Conservation (phyloP, 2,329 filamentous ascomycete species). For the Exophiala oligosperma region DNA sequence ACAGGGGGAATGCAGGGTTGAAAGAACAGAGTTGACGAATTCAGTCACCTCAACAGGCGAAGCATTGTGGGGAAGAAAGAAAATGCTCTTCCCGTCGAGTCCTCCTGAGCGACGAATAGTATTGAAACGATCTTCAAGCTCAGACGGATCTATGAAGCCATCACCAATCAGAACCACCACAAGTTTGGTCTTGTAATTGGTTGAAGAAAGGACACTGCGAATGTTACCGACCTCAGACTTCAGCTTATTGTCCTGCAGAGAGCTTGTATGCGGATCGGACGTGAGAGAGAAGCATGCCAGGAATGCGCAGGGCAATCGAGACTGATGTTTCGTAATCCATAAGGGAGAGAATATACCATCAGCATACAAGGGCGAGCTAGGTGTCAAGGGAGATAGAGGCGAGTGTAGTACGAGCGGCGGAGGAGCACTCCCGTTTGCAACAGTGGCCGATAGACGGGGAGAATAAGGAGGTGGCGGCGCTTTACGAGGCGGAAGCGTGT, state of each 20-base stretch:
- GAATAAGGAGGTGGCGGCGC: slow-evolving; percentile 59
- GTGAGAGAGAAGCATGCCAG: slow-evolving; percentile 78
- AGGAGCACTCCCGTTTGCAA: slow-evolving; percentile 43
- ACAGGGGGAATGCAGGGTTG: slow-evolving; percentile 69
- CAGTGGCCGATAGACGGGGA: slow-evolving; percentile 50
- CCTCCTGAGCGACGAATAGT: slow-evolving; percentile 77
- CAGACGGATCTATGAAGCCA: slow-evolving; percentile 59
- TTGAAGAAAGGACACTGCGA: slow-evolving; percentile 61
- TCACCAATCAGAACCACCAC: slow-evolving; percentile 77
- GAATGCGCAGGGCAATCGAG: slow-evolving; percentile 75
- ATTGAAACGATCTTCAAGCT: slow-evolving; percentile 73
- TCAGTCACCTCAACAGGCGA: slow-evolving; percentile 70
- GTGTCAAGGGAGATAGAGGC: slow-evolving; percentile 85
- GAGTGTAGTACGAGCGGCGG: slow-evolving; percentile 71
- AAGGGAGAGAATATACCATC: slow-evolving; percentile 80
- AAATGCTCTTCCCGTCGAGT: slow-evolving; percentile 80
- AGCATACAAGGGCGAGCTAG: slow-evolving; percentile 78
- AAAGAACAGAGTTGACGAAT: slow-evolving; percentile 72
- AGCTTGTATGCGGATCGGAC: slow-evolving; percentile 70
- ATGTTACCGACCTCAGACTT: slow-evolving; percentile 82
- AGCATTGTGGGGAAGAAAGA: slow-evolving; percentile 75
- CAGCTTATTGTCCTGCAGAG: slow-evolving; percentile 80
- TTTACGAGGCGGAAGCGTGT: slow-evolving; percentile 62
- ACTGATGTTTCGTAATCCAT: slow-evolving; percentile 89
- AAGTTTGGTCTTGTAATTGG: slow-evolving; percentile 71